Evolutionary conservation across 805 yeast genomes (phyloP).

Genomic region (Wickerhamomyces tratensis): DNA sequence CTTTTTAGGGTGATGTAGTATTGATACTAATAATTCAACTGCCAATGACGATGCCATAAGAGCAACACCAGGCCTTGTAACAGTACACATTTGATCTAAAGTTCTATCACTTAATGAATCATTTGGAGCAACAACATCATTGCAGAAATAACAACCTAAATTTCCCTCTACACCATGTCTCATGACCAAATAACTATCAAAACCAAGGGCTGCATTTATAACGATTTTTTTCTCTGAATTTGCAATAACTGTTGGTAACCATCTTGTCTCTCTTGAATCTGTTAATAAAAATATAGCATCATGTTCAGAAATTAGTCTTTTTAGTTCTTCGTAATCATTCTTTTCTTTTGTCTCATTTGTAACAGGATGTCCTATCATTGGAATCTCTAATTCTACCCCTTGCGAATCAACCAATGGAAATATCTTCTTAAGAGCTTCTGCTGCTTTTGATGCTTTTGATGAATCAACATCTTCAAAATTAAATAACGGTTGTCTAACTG

Average conservation of each 20-base stretch:
- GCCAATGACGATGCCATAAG: slow-evolving; percentile 78
- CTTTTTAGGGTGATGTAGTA: slow-evolving; percentile 55
- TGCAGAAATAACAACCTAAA: slow-evolving; percentile 92
- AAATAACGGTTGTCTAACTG: slow-evolving; percentile 89
- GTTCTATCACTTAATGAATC: slow-evolving; percentile 85
- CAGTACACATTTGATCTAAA: slow-evolving; percentile 97
- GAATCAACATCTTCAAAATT: slow-evolving; percentile 72
- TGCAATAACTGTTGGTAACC: slow-evolving; percentile 92
- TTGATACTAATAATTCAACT: slow-evolving; percentile 69
- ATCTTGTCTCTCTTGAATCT: slow-evolving; percentile 93
- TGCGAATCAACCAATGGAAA: slow-evolving; percentile 66
- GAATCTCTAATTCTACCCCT: slow-evolving; percentile 68
- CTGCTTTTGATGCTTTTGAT: slow-evolving; percentile 74
- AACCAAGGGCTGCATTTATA: slow-evolving; percentile 90
- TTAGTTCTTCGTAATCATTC: slow-evolving; percentile 42
- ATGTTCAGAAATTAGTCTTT: slow-evolving; percentile 46
- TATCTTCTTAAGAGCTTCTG: slow-evolving; percentile 56
- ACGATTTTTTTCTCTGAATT: slow-evolving; percentile 60
- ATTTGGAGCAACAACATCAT: slow-evolving; percentile 89
- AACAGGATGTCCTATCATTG: slow-evolving; percentile 93
- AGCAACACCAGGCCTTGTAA: slow-evolving; percentile 95
- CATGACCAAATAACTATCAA: slow-evolving; percentile 89
- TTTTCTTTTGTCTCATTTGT: slow-evolving; percentile 42
- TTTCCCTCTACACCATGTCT: slow-evolving; percentile 56
- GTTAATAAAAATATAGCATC: slow-evolving; percentile 75